Conservation (phyloP, 768 basidiomycete species). For the Macrocybe gigantea region DNA sequence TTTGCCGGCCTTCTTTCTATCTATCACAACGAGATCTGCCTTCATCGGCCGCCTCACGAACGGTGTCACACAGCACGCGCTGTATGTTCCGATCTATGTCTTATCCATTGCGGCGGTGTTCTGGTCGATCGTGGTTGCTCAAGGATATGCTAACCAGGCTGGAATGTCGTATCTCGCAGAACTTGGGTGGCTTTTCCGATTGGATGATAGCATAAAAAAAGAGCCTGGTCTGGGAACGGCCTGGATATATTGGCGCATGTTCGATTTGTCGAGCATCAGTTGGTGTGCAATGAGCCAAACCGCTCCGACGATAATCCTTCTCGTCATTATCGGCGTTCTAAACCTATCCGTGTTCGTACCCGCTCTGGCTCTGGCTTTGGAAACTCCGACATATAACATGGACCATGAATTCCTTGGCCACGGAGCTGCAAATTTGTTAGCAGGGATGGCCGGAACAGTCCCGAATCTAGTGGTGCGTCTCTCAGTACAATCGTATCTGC, state of each 20-base stretch:
- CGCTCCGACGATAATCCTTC: slow-evolving; percentile 12
- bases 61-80: slow-evolving; percentile 11
- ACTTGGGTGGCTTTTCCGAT: slow-evolving; percentile 16
- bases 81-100: slow-evolving; percentile 13
- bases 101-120: slow-evolving; percentile 12
- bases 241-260: slow-evolving; percentile 19
- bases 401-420: slow-evolving; percentile 19
- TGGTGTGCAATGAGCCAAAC: slow-evolving; percentile 16
- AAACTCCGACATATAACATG: slow-evolving; percentile 16
- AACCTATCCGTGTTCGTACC: slow-evolving; percentile 19
- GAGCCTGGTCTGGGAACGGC: slow-evolving; percentile 7
- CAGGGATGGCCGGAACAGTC: slow-evolving; percentile 13
- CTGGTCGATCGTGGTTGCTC: slow-evolving; percentile 10
- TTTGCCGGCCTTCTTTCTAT: slow-evolving; percentile 14
- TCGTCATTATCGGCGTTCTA: slow-evolving; percentile 18
- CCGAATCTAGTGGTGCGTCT: slow-evolving; percentile 15
- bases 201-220: slow-evolving; percentile 6
- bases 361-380: slow-evolving; percentile 14
- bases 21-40: slow-evolving; percentile 11
- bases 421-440: slow-evolving; percentile 14
- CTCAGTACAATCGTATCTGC: neutral
- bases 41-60: slow-evolving; percentile 11
- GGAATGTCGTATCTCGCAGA: slow-evolving; percentile 4
- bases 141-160: neutral
- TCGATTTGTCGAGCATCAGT: slow-evolving; percentile 15